Evolutionary conservation across 306 rosid species (phyloP).

Genomic region (Benincasa hispida): DNA sequence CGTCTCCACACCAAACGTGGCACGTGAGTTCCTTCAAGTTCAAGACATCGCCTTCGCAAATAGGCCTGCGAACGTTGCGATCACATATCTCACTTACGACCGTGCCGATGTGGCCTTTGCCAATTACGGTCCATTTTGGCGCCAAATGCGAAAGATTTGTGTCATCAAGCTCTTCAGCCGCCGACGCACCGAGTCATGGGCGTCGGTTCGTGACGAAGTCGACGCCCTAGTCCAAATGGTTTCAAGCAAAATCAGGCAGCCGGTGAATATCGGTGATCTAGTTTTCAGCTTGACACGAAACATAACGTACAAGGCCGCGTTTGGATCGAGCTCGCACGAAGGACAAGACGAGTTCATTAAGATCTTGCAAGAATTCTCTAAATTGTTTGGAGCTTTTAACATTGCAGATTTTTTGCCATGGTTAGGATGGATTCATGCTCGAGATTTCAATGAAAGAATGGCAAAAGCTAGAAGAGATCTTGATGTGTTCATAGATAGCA

Average conservation of each 20-base stretch:
- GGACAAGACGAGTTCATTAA: slow-evolving; percentile 16
- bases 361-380: slow-evolving; percentile 23
- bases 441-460: slow-evolving; percentile 14
- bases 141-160: slow-evolving; percentile 20
- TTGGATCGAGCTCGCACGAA: slow-evolving; percentile 17
- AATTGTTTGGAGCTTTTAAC: slow-evolving; percentile 22
- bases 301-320: slow-evolving; percentile 21
- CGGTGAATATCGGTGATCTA: slow-evolving; percentile 13
- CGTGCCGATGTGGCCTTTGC: slow-evolving; percentile 27
- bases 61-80: slow-evolving; percentile 10
- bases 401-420: slow-evolving; percentile 23
- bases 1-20: slow-evolving; percentile 16
- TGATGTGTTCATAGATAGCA: slow-evolving; percentile 15
- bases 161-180: slow-evolving; percentile 20
- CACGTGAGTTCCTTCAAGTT: slow-evolving; percentile 17
- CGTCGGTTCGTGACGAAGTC: slow-evolving; percentile 18
- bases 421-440: slow-evolving; percentile 19
- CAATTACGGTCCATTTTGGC: slow-evolving; percentile 24
- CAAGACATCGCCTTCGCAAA: slow-evolving; percentile 16
- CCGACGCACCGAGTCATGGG: slow-evolving; percentile 18
- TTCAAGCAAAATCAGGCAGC: neutral
- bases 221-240: neutral
- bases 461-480: slow-evolving; percentile 11
- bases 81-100: slow-evolving; percentile 12
- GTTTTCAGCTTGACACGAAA: slow-evolving; percentile 14